Base-by-base conservation (phyloP, 495 filamentous ascomycete species). In the Trichoderma parareesei region DNA sequence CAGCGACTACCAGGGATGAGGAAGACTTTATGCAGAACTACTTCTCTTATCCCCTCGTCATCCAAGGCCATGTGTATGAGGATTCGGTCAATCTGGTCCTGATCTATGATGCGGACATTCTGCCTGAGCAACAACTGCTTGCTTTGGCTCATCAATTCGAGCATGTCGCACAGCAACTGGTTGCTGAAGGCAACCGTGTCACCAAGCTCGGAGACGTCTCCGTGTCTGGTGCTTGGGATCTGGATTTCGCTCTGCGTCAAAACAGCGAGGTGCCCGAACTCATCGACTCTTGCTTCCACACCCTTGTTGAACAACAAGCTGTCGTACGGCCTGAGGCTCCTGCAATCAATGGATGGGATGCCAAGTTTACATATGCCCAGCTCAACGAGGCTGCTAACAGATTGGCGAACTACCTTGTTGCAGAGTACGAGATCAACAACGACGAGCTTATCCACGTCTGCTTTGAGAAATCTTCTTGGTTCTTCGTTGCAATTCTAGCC, bases 381-480 rank as follows among this genome's bases (percentile, higher is more conserved):
- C 72, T 88, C 38, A 78, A 84, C 33, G 44, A 65, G 10, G 65
- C 78, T 16, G 71, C 80, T 69, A 73, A 40, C 66, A 72, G 69
- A 46, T 66, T 88, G 33, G 81, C 82, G 7, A 71, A 65, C 33
- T 71, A 76, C 27, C 69, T 85, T 37, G 69, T 75, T 53, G 65
- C 60, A 0, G 72, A 76, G 11, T 62, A 41, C 16, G 82, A 84
- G 5, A 77, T 86, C 40, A 75, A 78, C 1, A 78, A 78, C 2
- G 84, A 84, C 41, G 74, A 71, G 0, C 64, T 85, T 2, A 80
- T 88, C 3, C 83, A 83, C 4, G 68, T 88, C 0, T 84, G 79
- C 64, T 75, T 86, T 42, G 78, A 83, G 44, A 88, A 87, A 60
- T 85, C 83, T 5, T 71, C 78, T 13, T 63, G 61, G 61, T 79